These are phyloP conservation scores for Penicillium egyptiacum DNA, from an alignment of 495 filamentous ascomycete genomes.

Conservation along the genomic window DNA sequence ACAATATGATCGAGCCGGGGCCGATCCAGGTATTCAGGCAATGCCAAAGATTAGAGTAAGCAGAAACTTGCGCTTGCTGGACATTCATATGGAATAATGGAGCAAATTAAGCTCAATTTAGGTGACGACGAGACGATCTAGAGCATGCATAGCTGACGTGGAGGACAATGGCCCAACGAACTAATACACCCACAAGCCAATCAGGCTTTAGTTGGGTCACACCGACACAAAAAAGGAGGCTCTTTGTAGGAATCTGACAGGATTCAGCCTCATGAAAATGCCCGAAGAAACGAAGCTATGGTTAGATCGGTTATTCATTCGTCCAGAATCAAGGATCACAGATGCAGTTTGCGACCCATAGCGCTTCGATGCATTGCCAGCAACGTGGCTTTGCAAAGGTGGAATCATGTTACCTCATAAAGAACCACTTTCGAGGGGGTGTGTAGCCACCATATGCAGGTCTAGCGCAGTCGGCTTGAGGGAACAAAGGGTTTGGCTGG, in stretches of 20 bases:
- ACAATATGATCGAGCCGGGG: neutral
- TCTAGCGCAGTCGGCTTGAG: neutral
- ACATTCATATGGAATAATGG: neutral
- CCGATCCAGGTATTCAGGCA: neutral
- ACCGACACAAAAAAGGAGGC: neutral
- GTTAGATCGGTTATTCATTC: neutral
- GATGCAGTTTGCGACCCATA: neutral
- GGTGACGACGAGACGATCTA: neutral
- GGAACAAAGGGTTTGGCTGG: neutral
- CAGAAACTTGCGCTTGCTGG: conserved; percentile 1
- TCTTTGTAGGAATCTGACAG: neutral
- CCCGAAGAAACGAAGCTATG: neutral
- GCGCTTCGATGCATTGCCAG: neutral
- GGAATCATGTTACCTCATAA: too few relatives aligned
- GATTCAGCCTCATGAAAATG: neutral
- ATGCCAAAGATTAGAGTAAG: neutral
- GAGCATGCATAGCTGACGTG: neutral
- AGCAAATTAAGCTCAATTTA: conserved; percentile 9
- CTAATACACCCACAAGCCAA: neutral
- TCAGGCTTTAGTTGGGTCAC: neutral
- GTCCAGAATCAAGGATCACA: neutral
- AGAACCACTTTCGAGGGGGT: neutral
- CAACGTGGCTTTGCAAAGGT: neutral
- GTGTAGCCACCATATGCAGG: conserved; percentile 3
- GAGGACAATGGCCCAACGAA: neutral